Conservation (phyloP, 495 filamentous ascomycete genomes). For the Sporormia fimetaria region DNA sequence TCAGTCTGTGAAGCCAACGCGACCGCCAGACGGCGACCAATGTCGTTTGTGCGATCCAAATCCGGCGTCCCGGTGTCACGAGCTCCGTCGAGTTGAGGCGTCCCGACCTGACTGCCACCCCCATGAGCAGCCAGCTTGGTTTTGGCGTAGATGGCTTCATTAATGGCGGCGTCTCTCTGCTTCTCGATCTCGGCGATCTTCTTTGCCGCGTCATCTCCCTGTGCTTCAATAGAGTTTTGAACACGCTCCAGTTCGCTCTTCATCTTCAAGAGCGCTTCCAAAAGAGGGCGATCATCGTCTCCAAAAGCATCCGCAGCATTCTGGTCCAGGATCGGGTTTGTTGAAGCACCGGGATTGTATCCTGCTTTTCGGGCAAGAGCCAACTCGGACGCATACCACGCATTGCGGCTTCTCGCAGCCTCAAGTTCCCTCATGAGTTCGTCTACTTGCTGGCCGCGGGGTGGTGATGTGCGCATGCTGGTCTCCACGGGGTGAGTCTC, state of each 20-base stretch:
- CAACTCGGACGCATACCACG: slow-evolving; percentile 94
- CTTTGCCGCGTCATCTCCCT: slow-evolving; percentile 71
- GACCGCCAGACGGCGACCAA: slow-evolving; percentile 68
- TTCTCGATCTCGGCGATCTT: slow-evolving; percentile 87
- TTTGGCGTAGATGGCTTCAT: slow-evolving; percentile 88
- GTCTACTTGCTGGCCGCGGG: slow-evolving; percentile 36
- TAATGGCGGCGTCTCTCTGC: slow-evolving; percentile 82
- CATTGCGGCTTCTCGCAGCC: slow-evolving; percentile 67
- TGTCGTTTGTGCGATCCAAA: slow-evolving; percentile 58
- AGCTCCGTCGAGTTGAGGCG: slow-evolving; percentile 54
- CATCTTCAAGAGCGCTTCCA: slow-evolving; percentile 90
- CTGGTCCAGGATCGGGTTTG: slow-evolving; percentile 65
- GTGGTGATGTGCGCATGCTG: slow-evolving; percentile 31
- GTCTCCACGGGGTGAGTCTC: slow-evolving; percentile 29
- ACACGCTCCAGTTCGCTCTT: slow-evolving; percentile 71
- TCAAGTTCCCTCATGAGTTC: slow-evolving; percentile 73
- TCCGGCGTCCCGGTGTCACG: slow-evolving; percentile 44
- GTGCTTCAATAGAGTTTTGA: slow-evolving; percentile 74
- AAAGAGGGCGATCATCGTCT: slow-evolving; percentile 81
- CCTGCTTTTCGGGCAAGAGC: slow-evolving; percentile 80
- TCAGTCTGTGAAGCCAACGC: slow-evolving; percentile 69
- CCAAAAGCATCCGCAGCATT: slow-evolving; percentile 62
- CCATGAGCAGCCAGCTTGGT: slow-evolving; percentile 78
- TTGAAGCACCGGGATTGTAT: slow-evolving; percentile 61
- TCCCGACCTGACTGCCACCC: slow-evolving; percentile 53